Conservation (phyloP, 768 basidiomycete species). For the Austroboletus festivus region DNA sequence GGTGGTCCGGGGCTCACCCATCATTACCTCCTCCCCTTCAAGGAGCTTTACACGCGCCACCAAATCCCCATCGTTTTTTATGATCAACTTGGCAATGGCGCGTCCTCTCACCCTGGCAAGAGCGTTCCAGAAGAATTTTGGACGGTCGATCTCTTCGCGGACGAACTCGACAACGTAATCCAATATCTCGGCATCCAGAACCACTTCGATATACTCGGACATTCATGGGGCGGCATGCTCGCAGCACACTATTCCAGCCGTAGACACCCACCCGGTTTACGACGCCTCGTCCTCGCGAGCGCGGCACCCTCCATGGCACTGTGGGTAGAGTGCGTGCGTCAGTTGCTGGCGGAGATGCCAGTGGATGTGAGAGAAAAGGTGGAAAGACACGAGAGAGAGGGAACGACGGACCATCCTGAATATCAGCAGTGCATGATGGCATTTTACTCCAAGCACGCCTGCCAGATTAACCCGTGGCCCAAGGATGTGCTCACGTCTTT, state of each 20-base stretch:
- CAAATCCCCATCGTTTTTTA: slow-evolving; percentile 46
- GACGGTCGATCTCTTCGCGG: slow-evolving; percentile 49
- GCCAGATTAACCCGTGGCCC: slow-evolving; percentile 33
- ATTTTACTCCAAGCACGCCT: slow-evolving; percentile 36
- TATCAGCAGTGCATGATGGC: slow-evolving; percentile 30
- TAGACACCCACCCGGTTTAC: slow-evolving; percentile 39
- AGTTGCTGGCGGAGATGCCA: slow-evolving; percentile 26
- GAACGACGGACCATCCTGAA: slow-evolving; percentile 31
- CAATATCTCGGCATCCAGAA: slow-evolving; percentile 37
- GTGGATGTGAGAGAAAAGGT: slow-evolving; percentile 25
- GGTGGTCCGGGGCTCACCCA: slow-evolving; percentile 42
- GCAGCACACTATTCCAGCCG: slow-evolving; percentile 39
- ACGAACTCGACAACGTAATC: slow-evolving; percentile 51
- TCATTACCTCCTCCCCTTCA: slow-evolving; percentile 39
- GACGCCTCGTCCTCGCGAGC: slow-evolving; percentile 34
- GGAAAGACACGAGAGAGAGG: slow-evolving; percentile 32
- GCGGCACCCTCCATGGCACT: slow-evolving; percentile 31
- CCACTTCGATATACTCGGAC: slow-evolving; percentile 47
- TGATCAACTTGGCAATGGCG: slow-evolving; percentile 48
- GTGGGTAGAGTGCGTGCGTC: slow-evolving; percentile 25
- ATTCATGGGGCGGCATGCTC: slow-evolving; percentile 60
- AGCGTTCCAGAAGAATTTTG: slow-evolving; percentile 32
- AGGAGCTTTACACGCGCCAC: slow-evolving; percentile 30
- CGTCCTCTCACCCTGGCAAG: slow-evolving; percentile 43
- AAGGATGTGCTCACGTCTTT: slow-evolving; percentile 31